Conservation (phyloP, 306 rosid species). For the Sesbania bispinosa region DNA sequence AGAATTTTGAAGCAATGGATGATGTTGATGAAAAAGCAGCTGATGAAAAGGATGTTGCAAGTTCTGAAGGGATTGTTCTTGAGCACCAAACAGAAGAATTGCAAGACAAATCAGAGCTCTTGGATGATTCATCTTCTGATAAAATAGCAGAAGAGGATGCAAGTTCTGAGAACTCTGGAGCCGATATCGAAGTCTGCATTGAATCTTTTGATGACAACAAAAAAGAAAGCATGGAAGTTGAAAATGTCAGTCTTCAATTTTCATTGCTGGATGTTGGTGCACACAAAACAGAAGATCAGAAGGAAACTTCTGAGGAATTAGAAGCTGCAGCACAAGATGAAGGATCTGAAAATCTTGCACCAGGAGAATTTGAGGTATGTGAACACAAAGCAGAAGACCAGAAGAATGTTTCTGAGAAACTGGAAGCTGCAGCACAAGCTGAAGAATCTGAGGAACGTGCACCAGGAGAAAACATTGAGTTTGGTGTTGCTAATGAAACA, state of each 20-base stretch:
- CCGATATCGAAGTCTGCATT: neutral
- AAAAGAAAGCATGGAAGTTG: neutral
- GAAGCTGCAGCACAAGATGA: conserved; percentile 9
- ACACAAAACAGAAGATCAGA: neutral
- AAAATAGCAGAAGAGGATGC: neutral
- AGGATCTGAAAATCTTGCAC: neutral
- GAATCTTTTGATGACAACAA: neutral
- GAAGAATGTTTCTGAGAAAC: no score
- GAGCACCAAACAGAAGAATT: neutral
- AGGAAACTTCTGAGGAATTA: neutral
- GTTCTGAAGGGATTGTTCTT: neutral
- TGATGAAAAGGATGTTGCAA: neutral
- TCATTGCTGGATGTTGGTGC: neutral
- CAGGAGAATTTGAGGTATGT: no score
- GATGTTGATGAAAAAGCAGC: neutral
- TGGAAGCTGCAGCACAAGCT: no score
- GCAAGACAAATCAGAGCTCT: neutral
- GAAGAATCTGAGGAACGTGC: no score
- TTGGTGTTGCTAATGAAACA: no score
- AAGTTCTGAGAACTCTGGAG: neutral
- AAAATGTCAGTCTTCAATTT: neutral
- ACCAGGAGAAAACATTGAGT: no score
- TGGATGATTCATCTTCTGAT: neutral
- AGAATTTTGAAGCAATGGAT: neutral
- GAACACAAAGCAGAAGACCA: no score